phyloP scores from a whole-genome alignment of 805 yeast genomes.

The Yarrowia sp. region DNA sequence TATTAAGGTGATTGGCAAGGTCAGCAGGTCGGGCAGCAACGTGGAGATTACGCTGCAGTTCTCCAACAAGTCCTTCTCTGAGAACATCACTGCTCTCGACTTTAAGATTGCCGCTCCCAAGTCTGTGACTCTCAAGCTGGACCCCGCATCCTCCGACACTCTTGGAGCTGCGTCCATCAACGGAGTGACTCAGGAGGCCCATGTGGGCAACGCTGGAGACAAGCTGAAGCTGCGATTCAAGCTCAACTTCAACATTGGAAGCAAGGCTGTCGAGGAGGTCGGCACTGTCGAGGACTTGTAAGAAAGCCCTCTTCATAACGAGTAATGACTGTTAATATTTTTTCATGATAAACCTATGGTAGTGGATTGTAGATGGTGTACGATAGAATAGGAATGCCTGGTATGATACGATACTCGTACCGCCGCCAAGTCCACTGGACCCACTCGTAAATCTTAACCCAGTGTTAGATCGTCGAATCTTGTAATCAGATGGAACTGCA shows the following conservation, averaged over 20 bases:
- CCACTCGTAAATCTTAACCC: too few relatives aligned
- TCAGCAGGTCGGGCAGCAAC: slow-evolving; percentile 41
- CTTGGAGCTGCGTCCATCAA: slow-evolving; percentile 50
- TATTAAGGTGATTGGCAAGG: slow-evolving; percentile 8
- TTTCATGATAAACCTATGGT: not conserved
- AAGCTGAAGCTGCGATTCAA: slow-evolving; percentile 77
- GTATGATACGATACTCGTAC: too few relatives aligned
- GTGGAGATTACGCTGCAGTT: slow-evolving; percentile 50
- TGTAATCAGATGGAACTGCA: too few relatives aligned
- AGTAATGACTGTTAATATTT: slow-evolving; percentile 21
- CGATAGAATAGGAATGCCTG: not conserved
- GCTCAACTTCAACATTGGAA: slow-evolving; percentile 52
- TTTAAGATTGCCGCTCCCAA: slow-evolving; percentile 73
- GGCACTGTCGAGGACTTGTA: slow-evolving; percentile 47
- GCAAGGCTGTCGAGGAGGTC: slow-evolving; percentile 52
- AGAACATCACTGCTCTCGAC: slow-evolving; percentile 50
- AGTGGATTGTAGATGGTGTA: too few relatives aligned
- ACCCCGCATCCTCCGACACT: slow-evolving; percentile 58
- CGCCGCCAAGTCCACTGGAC: too few relatives aligned
- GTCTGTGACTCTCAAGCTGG: slow-evolving; percentile 53
- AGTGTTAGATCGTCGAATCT: too few relatives aligned
- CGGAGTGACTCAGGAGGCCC: slow-evolving; percentile 55
- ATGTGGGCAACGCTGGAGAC: slow-evolving; percentile 31
- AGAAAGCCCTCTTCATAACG: slow-evolving; percentile 3
- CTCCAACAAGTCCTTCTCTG: slow-evolving; percentile 46